Percentiles rank a stretch among this genome's conserved stretches.
Conservation (phyloP, 148 eudicot genomes). For the Selenicereus undatus region DNA sequence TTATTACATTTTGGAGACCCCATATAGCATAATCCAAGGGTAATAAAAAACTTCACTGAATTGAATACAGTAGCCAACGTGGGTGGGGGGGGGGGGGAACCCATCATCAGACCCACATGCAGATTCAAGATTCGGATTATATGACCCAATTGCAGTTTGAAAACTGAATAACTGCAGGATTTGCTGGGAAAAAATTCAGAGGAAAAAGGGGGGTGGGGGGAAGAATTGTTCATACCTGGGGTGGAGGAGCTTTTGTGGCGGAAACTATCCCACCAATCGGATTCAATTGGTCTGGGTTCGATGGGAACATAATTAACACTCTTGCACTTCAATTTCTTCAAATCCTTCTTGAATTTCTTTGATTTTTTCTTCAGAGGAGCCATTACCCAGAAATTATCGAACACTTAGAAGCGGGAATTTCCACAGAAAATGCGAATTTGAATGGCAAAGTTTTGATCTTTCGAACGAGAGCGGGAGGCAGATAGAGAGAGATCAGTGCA, state of each 20-base stretch:
- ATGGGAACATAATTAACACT: constrained; percentile 43
- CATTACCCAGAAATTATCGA: constrained; percentile 21
- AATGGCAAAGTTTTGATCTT: background rate
- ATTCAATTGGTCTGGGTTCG: constrained; percentile 58
- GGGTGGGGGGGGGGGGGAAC: too few relatives aligned
- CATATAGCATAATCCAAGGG: background rate
- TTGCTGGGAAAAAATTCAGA: background rate
- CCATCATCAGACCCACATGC: background rate
- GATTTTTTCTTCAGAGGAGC: constrained; percentile 45
- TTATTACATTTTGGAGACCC: background rate
- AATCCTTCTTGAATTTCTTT: constrained; percentile 50
- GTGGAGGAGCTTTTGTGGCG: constrained; percentile 55
- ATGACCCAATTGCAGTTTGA: constrained; percentile 1
- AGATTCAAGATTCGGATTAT: background rate
- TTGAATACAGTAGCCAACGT: background rate
- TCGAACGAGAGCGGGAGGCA: background rate
- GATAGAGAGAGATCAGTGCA: background rate
- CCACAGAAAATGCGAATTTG: too few relatives aligned
- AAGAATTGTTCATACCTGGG: constrained; percentile 41
- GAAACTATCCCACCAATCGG: constrained; percentile 96
- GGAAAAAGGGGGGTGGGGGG: background rate
- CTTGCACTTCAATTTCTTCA: constrained; percentile 38
- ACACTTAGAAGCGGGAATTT: background rate
- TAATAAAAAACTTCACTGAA: background rate
- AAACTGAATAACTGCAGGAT: background rate